Conservation (phyloP, 2,329 filamentous ascomycete species). For the Didymosphaeria variabile region DNA sequence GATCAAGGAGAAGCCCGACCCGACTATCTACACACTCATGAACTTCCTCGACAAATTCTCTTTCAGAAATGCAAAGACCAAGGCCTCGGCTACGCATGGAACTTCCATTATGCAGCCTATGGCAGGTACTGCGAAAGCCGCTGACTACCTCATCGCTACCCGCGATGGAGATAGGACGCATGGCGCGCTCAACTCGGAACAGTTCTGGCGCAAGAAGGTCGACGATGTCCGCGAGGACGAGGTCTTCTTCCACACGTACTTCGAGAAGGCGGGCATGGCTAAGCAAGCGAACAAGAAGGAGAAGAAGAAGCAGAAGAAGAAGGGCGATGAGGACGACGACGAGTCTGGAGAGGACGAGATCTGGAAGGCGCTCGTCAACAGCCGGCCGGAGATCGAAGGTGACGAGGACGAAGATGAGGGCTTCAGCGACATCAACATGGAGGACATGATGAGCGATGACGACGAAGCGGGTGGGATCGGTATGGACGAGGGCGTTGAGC, state of each 20-base stretch:
- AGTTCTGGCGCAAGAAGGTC: constrained; percentile 91
- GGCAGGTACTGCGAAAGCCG: constrained; percentile 66
- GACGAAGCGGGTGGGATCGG: constrained; percentile 56
- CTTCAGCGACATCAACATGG: constrained; percentile 63
- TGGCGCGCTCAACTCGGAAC: constrained; percentile 81
- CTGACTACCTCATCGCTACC: constrained; percentile 68
- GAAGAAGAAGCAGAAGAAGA: constrained; percentile 58
- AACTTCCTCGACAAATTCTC: constrained; percentile 98
- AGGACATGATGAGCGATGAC: constrained; percentile 53
- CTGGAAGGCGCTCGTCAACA: constrained; percentile 88
- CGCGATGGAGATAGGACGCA: constrained; percentile 66
- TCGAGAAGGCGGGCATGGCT: constrained; percentile 70
- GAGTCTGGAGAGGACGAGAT: constrained; percentile 77
- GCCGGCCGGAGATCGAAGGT: constrained; percentile 78
- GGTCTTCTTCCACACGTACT: constrained; percentile 98
- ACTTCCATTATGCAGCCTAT: constrained; percentile 97
- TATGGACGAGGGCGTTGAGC: constrained; percentile 51
- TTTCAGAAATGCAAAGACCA: constrained; percentile 90
- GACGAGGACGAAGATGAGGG: constrained; percentile 66
- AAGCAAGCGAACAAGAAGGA: constrained; percentile 66
- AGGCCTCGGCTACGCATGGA: constrained; percentile 69
- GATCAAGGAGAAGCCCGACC: constrained; percentile 86
- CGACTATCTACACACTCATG: constrained; percentile 88
- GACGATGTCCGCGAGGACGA: constrained; percentile 90
- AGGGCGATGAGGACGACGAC: constrained; percentile 57